Evolutionary conservation across 2,329 filamentous ascomycete genomes (phyloP).

Genomic region (Colletotrichum neosansevieriae): DNA sequence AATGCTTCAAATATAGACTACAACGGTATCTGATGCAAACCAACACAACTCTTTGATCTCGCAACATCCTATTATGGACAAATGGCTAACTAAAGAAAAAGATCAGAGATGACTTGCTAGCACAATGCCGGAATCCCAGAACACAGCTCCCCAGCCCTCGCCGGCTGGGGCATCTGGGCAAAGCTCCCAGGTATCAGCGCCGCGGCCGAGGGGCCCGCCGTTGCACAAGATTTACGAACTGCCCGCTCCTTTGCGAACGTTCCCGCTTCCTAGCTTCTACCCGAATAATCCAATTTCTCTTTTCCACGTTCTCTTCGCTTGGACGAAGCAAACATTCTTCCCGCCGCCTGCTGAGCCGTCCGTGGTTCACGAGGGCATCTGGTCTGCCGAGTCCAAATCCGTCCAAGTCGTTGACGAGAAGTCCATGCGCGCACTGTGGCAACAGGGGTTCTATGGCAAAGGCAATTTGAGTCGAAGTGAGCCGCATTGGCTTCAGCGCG

Average conservation of each 20-base stretch:
- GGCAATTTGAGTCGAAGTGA: constrained; percentile 94
- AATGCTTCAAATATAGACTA: constrained; percentile 83
- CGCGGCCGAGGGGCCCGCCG: constrained; percentile 52
- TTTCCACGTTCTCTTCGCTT: constrained; percentile 81
- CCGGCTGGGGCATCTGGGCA: constrained; percentile 30
- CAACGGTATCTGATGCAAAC: constrained; percentile 91
- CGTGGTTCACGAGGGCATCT: constrained; percentile 77
- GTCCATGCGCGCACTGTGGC: constrained; percentile 87
- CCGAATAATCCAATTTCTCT: constrained; percentile 93
- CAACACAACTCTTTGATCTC: constrained; percentile 30
- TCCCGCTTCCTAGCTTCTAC: constrained; percentile 88
- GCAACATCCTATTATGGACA: background rate
- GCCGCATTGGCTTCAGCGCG: constrained; percentile 89
- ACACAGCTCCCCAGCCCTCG: constrained; percentile 30
- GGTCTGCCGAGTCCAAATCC: constrained; percentile 84
- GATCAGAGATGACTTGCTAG: constrained; percentile 60
- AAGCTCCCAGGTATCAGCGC: constrained; percentile 42
- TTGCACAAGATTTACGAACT: constrained; percentile 83
- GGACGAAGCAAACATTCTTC: constrained; percentile 79
- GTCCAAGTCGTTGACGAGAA: constrained; percentile 84
- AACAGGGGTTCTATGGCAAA: constrained; percentile 97
- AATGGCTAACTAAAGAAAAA: constrained; percentile 45
- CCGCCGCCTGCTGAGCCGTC: constrained; percentile 74
- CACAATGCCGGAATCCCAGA: constrained; percentile 57
- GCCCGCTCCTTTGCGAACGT: constrained; percentile 82